Conservation (phyloP, 371 early-diverging fungal species). For the Zychaea mexicana region DNA sequence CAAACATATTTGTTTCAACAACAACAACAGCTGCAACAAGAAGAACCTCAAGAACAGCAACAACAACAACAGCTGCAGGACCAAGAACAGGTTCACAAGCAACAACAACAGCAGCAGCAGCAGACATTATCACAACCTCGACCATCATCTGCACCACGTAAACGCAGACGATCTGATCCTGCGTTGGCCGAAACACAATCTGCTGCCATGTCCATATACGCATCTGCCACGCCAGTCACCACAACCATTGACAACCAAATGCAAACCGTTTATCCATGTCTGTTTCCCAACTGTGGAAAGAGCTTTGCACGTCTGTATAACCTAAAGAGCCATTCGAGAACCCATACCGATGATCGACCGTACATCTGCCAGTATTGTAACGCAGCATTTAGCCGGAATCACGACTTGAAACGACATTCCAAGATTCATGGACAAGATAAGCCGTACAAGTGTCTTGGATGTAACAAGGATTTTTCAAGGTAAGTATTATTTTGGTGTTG, state of each 20-base stretch:
- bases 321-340: conserved; percentile 71
- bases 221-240: conserved; percentile 31
- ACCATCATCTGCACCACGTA: conserved; percentile 17
- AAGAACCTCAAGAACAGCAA: not conserved
- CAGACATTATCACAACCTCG: conserved; percentile 8
- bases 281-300: conserved; percentile 63
- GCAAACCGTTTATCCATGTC: conserved; percentile 49
- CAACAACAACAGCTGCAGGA: conserved; percentile 13
- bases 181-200: conserved; percentile 33
- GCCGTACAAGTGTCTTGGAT: conserved; percentile 75
- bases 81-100: not conserved
- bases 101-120: not conserved
- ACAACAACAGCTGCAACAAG: conserved; percentile 3
- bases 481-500: too few species aligned
- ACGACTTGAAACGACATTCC: conserved; percentile 80
- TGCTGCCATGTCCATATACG: conserved; percentile 32
- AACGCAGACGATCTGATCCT: conserved; percentile 24
- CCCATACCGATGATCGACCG: conserved; percentile 74
- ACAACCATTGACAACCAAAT: conserved; percentile 25
- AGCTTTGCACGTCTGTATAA: conserved; percentile 72
- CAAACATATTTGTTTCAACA: conserved; percentile 3
- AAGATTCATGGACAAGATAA: conserved; percentile 78
- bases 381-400: conserved; percentile 76
- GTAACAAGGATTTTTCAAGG: conserved; percentile 68
- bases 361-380: conserved; percentile 71